These are phyloP conservation scores for Verbascum thapsus DNA, from an alignment of 257 asterid species.

Conservation along the genomic window DNA sequence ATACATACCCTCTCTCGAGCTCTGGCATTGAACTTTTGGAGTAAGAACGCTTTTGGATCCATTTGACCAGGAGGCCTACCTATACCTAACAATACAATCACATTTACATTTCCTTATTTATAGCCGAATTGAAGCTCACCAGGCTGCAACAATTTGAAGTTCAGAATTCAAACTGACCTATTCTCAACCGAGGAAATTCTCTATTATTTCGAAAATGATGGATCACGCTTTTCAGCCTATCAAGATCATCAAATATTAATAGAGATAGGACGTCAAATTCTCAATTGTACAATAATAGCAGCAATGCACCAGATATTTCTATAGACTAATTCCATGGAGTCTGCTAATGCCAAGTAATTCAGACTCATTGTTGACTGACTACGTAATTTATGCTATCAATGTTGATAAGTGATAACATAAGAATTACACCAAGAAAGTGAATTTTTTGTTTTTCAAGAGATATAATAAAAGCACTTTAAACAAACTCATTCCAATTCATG, in stretches of 20 bases:
- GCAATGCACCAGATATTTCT: slow-evolving; percentile 1
- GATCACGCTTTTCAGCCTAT: slow-evolving; percentile 79
- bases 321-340: neutral
- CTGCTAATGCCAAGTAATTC: slow-evolving; percentile 6
- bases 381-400: neutral
- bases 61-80: slow-evolving; percentile 97
- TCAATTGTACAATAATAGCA: neutral
- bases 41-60: slow-evolving; percentile 97
- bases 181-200: slow-evolving; percentile 91
- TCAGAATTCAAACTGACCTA: slow-evolving; percentile 57
- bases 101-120: slow-evolving; percentile 19
- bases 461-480: neutral
- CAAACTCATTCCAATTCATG: neutral
- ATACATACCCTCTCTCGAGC: slow-evolving; percentile 83
- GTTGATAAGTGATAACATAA: neutral
- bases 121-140: slow-evolving; percentile 16
- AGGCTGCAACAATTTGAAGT: slow-evolving; percentile 18
- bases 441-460: neutral
- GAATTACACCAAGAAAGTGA: neutral
- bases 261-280: neutral
- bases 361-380: neutral
- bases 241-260: slow-evolving; percentile 20
- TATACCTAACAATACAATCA: slow-evolving; percentile 54
- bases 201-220: slow-evolving; percentile 73
- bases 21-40: slow-evolving; percentile 77